These are phyloP conservation scores for Paecilomyces formosus DNA, from an alignment of 2,329 filamentous ascomycete species.

Conservation along the genomic window DNA sequence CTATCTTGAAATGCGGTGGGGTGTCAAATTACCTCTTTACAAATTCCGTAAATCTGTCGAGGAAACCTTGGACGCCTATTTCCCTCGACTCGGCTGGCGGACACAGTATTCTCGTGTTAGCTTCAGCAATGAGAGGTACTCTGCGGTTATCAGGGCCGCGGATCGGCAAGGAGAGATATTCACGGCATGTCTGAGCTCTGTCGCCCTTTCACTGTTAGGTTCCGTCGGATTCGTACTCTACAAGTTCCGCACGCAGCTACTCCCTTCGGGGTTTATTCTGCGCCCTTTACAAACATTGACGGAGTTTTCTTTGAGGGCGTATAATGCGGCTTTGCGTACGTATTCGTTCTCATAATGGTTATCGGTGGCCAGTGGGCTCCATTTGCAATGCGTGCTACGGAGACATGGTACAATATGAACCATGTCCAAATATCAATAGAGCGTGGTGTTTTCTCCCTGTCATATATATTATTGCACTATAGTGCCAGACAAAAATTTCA, in stretches of 20 bases:
- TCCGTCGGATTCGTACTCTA: not conserved
- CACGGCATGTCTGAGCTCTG: conserved; percentile 27
- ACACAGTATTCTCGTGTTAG: conserved; percentile 91
- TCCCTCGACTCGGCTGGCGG: conserved; percentile 75
- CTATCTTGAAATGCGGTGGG: conserved; percentile 86
- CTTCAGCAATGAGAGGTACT: conserved; percentile 89
- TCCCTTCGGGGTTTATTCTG: not conserved
- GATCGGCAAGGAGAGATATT: conserved; percentile 61
- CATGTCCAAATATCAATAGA: too few relatives aligned
- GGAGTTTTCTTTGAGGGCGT: not conserved
- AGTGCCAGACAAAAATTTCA: too few relatives aligned
- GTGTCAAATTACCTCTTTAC: conserved; percentile 72
- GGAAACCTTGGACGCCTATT: conserved; percentile 67
- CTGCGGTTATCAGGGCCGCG: conserved; percentile 65
- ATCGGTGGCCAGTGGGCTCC: too few relatives aligned
- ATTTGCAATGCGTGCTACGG: conserved; percentile 30
- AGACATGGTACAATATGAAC: conserved; percentile 47
- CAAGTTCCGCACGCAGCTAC: not conserved
- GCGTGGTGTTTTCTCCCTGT: too few relatives aligned
- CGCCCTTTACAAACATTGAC: not conserved
- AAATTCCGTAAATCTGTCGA: conserved; percentile 77
- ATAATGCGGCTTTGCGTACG: not conserved
- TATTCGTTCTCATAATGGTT: not conserved
- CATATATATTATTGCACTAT: too few relatives aligned
- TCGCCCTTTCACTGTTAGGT: conserved; percentile 17